Base-by-base conservation (phyloP, 805 yeast genomes). In the Jamesozyma lodderae region DNA sequence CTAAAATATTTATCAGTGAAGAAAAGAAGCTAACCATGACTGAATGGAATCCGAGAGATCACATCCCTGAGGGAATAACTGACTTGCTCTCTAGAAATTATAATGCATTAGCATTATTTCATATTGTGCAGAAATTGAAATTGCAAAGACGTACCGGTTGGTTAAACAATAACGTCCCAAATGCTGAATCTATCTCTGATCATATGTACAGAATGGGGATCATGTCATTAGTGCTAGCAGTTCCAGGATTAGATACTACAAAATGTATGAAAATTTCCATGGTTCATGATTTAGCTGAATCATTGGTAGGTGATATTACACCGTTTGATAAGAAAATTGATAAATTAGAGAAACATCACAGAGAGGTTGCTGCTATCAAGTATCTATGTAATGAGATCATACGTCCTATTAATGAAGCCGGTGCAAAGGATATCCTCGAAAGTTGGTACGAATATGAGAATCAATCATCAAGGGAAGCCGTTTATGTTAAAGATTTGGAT, bases 161-260 rank as follows among this genome's bases (percentile, higher is more conserved):
- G 97, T 60, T 90, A 14, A 87, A 86, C 54, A 75, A 75, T 52
- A 64, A 60, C 5, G 57, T 67, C 15, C 19, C 18, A 15, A 49
- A 55, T 4, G 64, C 70, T 42, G 72, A 87, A 59, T 75, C 83
- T 33, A 86, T 87, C 36, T 73, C 85, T 13, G 96, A 88, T 60
- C 96, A 90, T 60, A 88, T 88, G 96, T 88, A 90, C 57, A 70
- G 98, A 41, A 88, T 90, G 96, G 77, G 86, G 4, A 66, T 90
- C 17, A 77, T 87, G 38, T 69, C 90, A 14, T 73, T 86, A 79
- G 59, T 85, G 15, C 68, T 85, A 30, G 61, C 63, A 23, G 61
- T 68, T 32, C 58, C 60, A 14, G 62, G 65, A 2, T 66, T 82
- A 26, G 77, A 83, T 59, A 66, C 73, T 19, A 69, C 72, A 41